phyloP scores from a whole-genome alignment of 345 rosid species.

The Sisymbrium altissimum region DNA sequence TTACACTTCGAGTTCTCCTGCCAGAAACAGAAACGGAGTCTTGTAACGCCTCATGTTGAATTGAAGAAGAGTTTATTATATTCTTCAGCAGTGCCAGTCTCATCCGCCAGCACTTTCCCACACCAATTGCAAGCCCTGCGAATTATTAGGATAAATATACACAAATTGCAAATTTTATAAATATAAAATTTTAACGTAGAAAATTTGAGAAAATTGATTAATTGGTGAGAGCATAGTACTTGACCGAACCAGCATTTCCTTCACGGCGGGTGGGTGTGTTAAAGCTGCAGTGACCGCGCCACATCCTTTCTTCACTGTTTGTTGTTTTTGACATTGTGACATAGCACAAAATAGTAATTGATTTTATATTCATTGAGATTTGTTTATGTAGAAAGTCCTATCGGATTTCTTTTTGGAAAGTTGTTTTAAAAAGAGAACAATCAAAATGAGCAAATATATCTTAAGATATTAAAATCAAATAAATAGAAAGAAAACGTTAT shows the following conservation, averaged over 20 bases:
- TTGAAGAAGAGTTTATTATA: slow-evolving; percentile 9
- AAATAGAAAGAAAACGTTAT: no score
- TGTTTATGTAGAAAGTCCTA: no score
- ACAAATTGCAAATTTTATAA: not conserved
- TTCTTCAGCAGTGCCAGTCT: slow-evolving; percentile 11
- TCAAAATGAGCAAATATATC: no score
- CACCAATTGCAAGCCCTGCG: slow-evolving; percentile 10
- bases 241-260: slow-evolving; percentile 8
- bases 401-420: no score
- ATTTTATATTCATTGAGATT: no score
- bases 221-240: slow-evolving; percentile 5
- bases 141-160: not conserved
- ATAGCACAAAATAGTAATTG: no score
- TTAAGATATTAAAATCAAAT: no score
- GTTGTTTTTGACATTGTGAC: slow-evolving; percentile 2
- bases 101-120: slow-evolving; percentile 16
- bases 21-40: not conserved
- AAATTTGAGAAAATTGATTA: not conserved
- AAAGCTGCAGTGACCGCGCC: slow-evolving; percentile 29
- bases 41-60: not conserved
- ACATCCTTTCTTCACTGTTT: slow-evolving; percentile 10
- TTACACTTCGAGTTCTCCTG: not conserved
- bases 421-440: no score
- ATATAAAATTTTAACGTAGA: not conserved
- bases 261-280: slow-evolving; percentile 12